Base-by-base conservation (phyloP, 2,329 filamentous ascomycete species). In the Botrytis byssoidea region DNA sequence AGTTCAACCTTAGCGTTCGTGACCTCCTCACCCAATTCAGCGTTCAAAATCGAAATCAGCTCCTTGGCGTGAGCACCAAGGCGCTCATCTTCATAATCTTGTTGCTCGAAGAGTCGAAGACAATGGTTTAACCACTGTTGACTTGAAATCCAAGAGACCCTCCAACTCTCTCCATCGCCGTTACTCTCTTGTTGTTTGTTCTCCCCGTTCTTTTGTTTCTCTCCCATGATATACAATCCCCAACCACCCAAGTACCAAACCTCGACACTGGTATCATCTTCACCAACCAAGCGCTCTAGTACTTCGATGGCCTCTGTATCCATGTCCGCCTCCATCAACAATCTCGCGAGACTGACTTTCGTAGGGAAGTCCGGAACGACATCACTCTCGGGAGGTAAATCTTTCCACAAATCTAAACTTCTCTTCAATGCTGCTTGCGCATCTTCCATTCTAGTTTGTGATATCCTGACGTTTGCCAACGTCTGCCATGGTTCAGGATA, bases 231-330 rank as follows among this genome's bases (percentile, higher is more conserved):
- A 81, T 94, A 93, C 77, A 97, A 87, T 78, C 94, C 95, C 93
- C 95, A 98, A 6, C 96, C 97, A 61, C 96, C 96, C 8, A 99
- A 87, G 83, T 99, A 99, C 94, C 95, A 98, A 29, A 93, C 92
- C 83, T 99, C 96, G 32, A 99, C 93, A 82, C 95, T 97, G 80
- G 92, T 88, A 81, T 99, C 97, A 77, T 99, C 95, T 81, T 99
- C 96, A 51, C 88, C 86, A 57, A 97, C 89, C 71, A 99, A 85
- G 71, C 93, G 87, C 81, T 97, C 93, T 71, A 98, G 85, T 4
- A 98, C 94, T 73, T 92, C 89, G 74, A 97, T 88, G 0, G 96
- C 95, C 75, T 95, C 92, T 69, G 92, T 88, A 82, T 97, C 92
- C 89, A 97, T 89, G 76, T 91, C 91, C 25, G 94, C 93, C 83